Percentiles rank a stretch among this genome's conserved stretches.
These are phyloP conservation scores for Pythium insidiosum DNA, from an alignment of 352 stramenopile genomes.

Conservation along the genomic window DNA sequence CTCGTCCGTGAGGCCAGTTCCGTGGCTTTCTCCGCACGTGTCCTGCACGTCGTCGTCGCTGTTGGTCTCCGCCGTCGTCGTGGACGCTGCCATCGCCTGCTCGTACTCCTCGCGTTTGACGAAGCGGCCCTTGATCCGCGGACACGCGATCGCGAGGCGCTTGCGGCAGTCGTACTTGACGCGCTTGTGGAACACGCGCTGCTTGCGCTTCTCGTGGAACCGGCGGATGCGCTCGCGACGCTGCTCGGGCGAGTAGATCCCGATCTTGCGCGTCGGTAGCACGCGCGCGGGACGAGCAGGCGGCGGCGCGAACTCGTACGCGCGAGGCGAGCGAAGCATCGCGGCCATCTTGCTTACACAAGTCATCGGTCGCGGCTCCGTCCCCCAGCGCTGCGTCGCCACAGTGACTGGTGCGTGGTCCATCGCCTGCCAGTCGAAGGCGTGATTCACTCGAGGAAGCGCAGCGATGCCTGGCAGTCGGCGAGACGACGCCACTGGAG, in stretches of 20 bases:
- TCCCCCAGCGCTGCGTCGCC: too few species aligned
- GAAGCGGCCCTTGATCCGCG: conserved; percentile 66
- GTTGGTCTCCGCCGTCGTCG: conserved; percentile 52
- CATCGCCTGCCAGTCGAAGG: conserved; percentile 1
- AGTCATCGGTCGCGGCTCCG: too few species aligned
- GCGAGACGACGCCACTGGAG: too few species aligned
- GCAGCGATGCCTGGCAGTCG: too few species aligned
- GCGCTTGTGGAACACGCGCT: conserved; percentile 59
- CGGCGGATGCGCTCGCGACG: conserved; percentile 44
- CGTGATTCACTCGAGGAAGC: conserved; percentile 1
- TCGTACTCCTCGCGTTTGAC: conserved; percentile 83
- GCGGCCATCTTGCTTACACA: not conserved
- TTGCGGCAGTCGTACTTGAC: conserved; percentile 74
- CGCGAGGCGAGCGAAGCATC: not conserved
- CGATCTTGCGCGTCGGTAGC: conserved; percentile 29
- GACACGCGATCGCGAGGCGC: conserved; percentile 54
- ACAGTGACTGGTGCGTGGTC: not conserved
- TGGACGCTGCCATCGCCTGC: conserved; percentile 87
- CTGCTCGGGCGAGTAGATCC: conserved; percentile 45
- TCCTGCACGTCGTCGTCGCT: too few species aligned
- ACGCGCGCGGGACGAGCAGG: not conserved
- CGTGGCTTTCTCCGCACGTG: too few species aligned
- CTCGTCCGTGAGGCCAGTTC: too few species aligned
- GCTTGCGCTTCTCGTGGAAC: conserved; percentile 70
- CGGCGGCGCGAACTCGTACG: not conserved